Percentiles rank a stretch among this genome's conserved stretches.
phyloP scores from a whole-genome alignment of 1,139 yeast genomes.

The Suhomyces anneliseae region DNA sequence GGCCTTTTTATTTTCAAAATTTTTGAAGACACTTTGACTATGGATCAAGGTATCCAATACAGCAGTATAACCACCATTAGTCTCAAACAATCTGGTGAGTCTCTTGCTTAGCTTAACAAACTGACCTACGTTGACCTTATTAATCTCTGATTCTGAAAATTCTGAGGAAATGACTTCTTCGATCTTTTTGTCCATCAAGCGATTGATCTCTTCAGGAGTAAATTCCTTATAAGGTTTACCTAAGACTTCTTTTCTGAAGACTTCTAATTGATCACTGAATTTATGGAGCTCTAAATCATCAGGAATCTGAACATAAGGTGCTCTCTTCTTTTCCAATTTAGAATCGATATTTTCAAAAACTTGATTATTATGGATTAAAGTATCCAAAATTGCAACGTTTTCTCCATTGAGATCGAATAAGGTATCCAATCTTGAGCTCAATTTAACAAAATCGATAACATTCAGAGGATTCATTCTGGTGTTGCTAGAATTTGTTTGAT shows the following conservation, averaged over 20 bases:
- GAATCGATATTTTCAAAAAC: conserved; percentile 10
- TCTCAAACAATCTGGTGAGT: conserved; percentile 18
- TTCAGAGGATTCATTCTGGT: conserved; percentile 11
- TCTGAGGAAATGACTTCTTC: conserved; percentile 17
- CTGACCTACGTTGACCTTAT: conserved; percentile 6
- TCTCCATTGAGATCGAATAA: conserved; percentile 23
- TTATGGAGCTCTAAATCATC: conserved; percentile 23
- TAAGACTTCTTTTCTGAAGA: conserved; percentile 14
- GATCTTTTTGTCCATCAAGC: conserved; percentile 20
- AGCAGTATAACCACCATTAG: conserved; percentile 23
- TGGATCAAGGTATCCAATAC: conserved; percentile 23
- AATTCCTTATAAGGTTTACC: conserved; percentile 9
- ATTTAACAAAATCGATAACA: conserved; percentile 13
- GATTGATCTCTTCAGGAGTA: conserved; percentile 15
- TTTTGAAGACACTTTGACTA: conserved; percentile 11
- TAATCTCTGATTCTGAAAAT: conserved; percentile 5
- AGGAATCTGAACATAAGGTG: conserved; percentile 22
- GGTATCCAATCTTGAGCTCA: conserved; percentile 16
- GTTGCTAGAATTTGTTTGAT: conserved; percentile 1
- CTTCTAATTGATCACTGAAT: conserved; percentile 16
- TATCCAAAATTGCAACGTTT: conserved; percentile 21
- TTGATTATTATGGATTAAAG: conserved; percentile 17
- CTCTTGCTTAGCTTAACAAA: conserved; percentile 18
- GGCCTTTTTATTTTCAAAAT: conserved; percentile 15
- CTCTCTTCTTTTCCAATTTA: not conserved